Evolutionary conservation across 257 asterid genomes (phyloP).

Genomic region (Capsicum chinense): DNA sequence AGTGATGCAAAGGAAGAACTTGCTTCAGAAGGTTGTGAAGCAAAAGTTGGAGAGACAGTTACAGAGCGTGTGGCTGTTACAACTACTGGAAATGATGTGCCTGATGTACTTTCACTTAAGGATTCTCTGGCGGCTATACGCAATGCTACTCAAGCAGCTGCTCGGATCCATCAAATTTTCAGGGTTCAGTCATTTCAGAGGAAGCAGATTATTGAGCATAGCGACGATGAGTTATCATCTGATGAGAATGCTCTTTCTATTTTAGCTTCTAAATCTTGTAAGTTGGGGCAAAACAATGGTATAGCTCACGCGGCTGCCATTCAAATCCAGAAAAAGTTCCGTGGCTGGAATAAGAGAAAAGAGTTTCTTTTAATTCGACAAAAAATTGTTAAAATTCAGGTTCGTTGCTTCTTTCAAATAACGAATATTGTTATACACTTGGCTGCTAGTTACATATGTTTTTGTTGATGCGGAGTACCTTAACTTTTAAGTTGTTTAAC

Average conservation of each 20-base stretch:
- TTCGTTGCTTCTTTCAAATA: conserved; percentile 39
- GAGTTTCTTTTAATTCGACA: conserved; percentile 75
- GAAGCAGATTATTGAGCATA: conserved; percentile 61
- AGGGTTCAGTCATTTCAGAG: conserved; percentile 89
- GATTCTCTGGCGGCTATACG: conserved; percentile 93
- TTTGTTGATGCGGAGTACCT: conserved; percentile 6
- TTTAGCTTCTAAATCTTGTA: conserved; percentile 58
- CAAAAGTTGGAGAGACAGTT: conserved; percentile 59
- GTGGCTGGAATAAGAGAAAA: conserved; percentile 90
- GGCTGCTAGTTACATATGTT: neutral
- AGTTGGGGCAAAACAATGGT: conserved; percentile 59
- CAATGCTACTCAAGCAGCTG: conserved; percentile 96
- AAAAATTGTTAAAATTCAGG: conserved; percentile 95
- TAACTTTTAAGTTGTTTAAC: conserved; percentile 15
- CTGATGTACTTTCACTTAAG: conserved; percentile 73
- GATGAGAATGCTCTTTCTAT: conserved; percentile 69
- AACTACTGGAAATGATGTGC: conserved; percentile 62
- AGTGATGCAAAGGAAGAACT: conserved; percentile 55
- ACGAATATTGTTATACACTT: neutral
- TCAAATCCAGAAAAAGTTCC: conserved; percentile 87
- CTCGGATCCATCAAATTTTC: conserved; percentile 85
- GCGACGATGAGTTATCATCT: conserved; percentile 45
- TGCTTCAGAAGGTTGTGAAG: conserved; percentile 45
- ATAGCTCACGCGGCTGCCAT: conserved; percentile 76
- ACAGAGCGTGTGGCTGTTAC: conserved; percentile 80